Base-by-base conservation (phyloP, 306 rosid species). In the Rubus parviflorus region DNA sequence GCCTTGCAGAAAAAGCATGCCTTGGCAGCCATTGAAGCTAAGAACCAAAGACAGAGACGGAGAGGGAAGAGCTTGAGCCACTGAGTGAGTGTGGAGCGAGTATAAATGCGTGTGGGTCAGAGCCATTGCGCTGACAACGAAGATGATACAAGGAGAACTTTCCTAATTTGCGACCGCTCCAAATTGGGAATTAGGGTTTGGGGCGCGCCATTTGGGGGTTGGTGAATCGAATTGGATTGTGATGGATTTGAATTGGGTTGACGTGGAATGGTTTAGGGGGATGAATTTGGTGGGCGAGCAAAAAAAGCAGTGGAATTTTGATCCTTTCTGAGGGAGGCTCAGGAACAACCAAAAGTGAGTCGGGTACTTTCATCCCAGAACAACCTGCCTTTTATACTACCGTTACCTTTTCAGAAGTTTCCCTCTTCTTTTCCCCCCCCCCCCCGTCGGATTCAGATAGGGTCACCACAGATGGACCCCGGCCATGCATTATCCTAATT, bases 1-100 rank as follows among this genome's bases (percentile, higher is more conserved):
- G n/a, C 15, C 23, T 75, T 58, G 74, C 85, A 85, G 10, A 66
- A 46, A 16, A 45, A 81, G 81, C 88, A 58, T 22, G 4, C 10
- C 0, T 54, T 40, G 52, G 19, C 13, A 19, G 74, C 80, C 82
- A 82, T 82, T 66, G 70, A 56, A 30, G 30, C 62, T 45, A 16
- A 74, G 68, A 13, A 30, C 17, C 17, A 3, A 8, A 47, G 48
- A 38, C 15, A 48, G 6, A 0, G 19, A 40, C 52, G 6, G 30
- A 45, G 35, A 30, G 35, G 38, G n/a, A 38, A 41, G 46, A 25
- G 37, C 35, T 30, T 7, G 19, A 61, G 12, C 48, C 12, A 25
- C 46, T 3, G 47, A 72, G 11, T 48, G 52, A 48, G 51, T 46
- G 52, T 11, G 52, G 12, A 12, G 52, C 52, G 56, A 51, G 56